phyloP scores from a whole-genome alignment of 1,139 yeast species.

The Suhomyces panamericanus region DNA sequence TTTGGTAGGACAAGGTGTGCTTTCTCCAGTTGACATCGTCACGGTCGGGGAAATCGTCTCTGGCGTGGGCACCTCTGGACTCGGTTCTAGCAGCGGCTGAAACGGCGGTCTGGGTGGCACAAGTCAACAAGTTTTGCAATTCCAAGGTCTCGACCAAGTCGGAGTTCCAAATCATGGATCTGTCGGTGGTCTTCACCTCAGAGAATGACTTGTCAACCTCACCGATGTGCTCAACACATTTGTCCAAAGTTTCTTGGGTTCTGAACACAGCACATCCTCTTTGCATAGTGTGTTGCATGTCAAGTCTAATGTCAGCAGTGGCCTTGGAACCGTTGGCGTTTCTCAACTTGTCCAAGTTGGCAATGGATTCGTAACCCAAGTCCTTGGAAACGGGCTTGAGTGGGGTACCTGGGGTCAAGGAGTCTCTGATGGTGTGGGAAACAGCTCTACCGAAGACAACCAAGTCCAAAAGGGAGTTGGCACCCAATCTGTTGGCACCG shows the following conservation, averaged over 20 bases:
- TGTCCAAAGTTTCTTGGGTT: constrained; percentile 87
- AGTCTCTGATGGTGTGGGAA: constrained; percentile 84
- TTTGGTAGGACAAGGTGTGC: constrained; percentile 94
- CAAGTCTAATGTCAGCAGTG: constrained; percentile 86
- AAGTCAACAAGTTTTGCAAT: constrained; percentile 92
- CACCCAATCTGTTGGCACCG: constrained; percentile 99
- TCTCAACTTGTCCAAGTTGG: constrained; percentile 85
- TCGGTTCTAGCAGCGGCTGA: constrained; percentile 96
- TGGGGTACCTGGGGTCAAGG: constrained; percentile 85
- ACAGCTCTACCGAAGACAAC: constrained; percentile 99
- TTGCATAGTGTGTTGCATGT: constrained; percentile 97
- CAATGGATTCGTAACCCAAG: constrained; percentile 86
- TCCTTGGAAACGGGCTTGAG: constrained; percentile 75
- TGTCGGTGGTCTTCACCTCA: constrained; percentile 81
- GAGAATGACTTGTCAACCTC: constrained; percentile 71
- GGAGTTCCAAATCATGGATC: constrained; percentile 98
- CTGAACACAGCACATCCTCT: constrained; percentile 96
- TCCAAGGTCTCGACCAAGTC: constrained; percentile 96
- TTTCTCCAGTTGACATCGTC: constrained; percentile 98
- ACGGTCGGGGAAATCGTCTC: constrained; percentile 96
- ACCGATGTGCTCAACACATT: constrained; percentile 80
- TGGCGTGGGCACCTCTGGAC: constrained; percentile 99
- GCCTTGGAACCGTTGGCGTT: constrained; percentile 77
- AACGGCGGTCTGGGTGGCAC: constrained; percentile 94
- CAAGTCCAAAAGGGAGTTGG: constrained; percentile 95